Evolutionary conservation across 441 rosid genomes (phyloP), one percentile per base, ranked within the genome.

Genomic region (Erodium texanum): DNA sequence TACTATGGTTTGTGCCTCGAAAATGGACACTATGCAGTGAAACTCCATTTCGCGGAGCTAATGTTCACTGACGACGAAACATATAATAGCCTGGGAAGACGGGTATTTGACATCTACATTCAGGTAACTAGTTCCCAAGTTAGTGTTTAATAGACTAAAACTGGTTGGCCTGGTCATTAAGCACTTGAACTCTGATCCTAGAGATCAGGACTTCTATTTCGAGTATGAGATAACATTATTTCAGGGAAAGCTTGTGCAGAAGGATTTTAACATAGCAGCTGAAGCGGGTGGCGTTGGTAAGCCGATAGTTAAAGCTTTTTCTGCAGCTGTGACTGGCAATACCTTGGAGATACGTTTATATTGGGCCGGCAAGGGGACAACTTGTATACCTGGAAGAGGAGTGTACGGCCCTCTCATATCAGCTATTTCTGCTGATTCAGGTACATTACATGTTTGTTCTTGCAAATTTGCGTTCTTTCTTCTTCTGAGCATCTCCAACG

Each of bases 31-130:
- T 48, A 48, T 48, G 54, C 16, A 15, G 54, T 48, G 16, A 48
- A 48, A 48, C 54, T 48, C 54, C 54, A 48, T 48, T 48, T 48
- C 15, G 54, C 54, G 7, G 54, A 48, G 54, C 54, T 48, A 48
- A 48, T 48, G 54, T 48, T 48, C 54, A 48, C 5, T 3, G 18
- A 48, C 15, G 54, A 48, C 15, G 18, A 48, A 48, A 48, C 54
- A 15, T 48, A 48, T 48, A 48, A 7, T 48, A 48, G 54, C 54
- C 18, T 48, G 15, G 54, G 54, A 16, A 48, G 54, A 7, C 54
- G 54, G 0, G 2, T 48, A 48, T 48, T 48, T 48, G 18, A 48
- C 54, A 48, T 48, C 54, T 48, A 48, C 54, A 48, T 48, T 48
- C 54, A 48, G 54, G 54, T 48, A 48, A 18, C 15, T 15, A 48